Evolutionary conservation across 176 grass and related monocot genomes (phyloP).

Genomic region (Sorghum bicolor): DNA sequence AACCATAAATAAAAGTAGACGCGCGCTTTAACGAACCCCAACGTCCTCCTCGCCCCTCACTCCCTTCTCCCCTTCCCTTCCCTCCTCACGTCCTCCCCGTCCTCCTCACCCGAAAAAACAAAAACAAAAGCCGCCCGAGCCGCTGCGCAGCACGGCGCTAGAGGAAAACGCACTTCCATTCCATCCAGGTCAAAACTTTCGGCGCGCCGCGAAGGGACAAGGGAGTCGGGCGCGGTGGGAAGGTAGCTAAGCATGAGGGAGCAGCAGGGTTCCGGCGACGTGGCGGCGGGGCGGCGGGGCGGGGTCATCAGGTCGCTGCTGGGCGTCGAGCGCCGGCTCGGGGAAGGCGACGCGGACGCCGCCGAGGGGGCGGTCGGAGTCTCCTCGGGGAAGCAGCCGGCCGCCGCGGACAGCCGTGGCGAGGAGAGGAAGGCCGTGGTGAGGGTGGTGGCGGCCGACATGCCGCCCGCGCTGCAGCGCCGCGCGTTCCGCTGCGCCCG

Average conservation of each 20-base stretch:
- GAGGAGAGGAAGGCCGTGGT: slow-evolving; percentile 55
- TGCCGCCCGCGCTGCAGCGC: slow-evolving; percentile 69
- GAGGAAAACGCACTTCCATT: background rate
- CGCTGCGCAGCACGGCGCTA: slow-evolving; percentile 16
- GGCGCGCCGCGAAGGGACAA: background rate
- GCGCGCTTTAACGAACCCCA: slow-evolving; percentile 34
- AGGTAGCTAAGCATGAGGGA: slow-evolving; percentile 27
- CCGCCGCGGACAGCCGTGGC: background rate
- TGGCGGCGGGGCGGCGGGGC: slow-evolving; percentile 61
- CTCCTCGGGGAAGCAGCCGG: slow-evolving; percentile 19
- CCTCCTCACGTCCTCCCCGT: background rate
- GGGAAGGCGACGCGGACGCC: slow-evolving; percentile 9
- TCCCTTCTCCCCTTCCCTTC: background rate
- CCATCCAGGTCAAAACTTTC: slow-evolving; percentile 3
- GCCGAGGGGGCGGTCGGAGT: background rate
- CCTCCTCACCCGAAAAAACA: background rate
- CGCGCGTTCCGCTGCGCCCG: slow-evolving; percentile 74
- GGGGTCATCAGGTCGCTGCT: slow-evolving; percentile 59
- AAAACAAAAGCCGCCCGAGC: slow-evolving; percentile 32
- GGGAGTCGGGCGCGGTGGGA: too few species aligned
- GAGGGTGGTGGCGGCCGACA: slow-evolving; percentile 75
- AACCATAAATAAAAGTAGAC: background rate
- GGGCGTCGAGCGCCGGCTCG: slow-evolving; percentile 47
- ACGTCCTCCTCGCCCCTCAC: background rate
- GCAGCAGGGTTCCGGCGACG: slow-evolving; percentile 33